Evolutionary conservation across 78 protist species (phyloP), one percentile per base, ranked within the genome.

Genomic region (Mastigamoeba balamuthi): DNA sequence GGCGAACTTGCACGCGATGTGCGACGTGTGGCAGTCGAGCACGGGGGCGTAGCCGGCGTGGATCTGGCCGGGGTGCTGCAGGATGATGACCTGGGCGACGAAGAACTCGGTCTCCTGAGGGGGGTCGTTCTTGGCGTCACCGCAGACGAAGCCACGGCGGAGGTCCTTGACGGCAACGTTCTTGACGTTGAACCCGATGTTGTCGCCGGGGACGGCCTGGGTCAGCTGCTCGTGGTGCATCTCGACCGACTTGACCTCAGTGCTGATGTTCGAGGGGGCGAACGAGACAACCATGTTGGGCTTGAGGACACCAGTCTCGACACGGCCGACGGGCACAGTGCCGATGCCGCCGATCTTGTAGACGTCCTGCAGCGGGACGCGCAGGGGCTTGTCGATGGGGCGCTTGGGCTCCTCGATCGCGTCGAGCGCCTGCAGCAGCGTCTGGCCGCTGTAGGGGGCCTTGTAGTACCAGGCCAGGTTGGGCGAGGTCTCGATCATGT

Each of bases 321-420:
- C 97, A 81, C 99, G 95, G 66, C 99, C 99, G 78, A 92, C 95
- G 43, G 96, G 99, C 17, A 78, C 89, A 33, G 89, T 84, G 25
- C 99, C 99, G 83, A 96, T 92, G 77, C 99, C 99, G 40, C 95
- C 95, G 71, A 96, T 96, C 92, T 93, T 93, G 96, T 91, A 96
- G 78, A 95, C 99, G 43, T 93, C 99, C 81, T 93, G 96, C 6
- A 96, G 89, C 75, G 99, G 99, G 69, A 94, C 79, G 76, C 99
- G 96, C 41, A 96, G 93, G 75, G 99, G 96, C 88, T 93, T 93
- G 72, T 96, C 99, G 28, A 86, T 66, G 69, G 99, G 95, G 58
- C 99, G 79, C 88, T 80, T 88, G 66, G 92, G 93, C 65, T 72
- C 85, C 69, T 83, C 86, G 84, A 88, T 74, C 75, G 48, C 40